These are phyloP conservation scores for Withania somnifera DNA, from an alignment of 305 asterid species.

Conservation along the genomic window DNA sequence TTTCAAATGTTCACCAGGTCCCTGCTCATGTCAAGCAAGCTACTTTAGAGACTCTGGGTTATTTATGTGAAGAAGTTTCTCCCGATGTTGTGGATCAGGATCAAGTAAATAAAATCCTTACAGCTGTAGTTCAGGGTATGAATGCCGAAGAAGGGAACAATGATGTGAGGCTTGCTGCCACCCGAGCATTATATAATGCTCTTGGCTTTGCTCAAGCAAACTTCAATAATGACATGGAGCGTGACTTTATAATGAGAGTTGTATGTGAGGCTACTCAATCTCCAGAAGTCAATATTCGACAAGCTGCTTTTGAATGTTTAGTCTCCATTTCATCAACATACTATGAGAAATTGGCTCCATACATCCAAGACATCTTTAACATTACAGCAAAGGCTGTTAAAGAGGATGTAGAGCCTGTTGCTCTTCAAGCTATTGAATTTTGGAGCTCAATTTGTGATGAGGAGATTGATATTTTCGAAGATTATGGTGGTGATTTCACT, in stretches of 20 bases:
- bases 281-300: constrained; percentile 73
- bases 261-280: constrained; percentile 85
- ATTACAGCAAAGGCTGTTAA: constrained; percentile 77
- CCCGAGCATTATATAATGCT: constrained; percentile 79
- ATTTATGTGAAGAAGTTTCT: constrained; percentile 86
- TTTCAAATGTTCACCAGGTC: constrained; percentile 72
- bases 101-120: constrained; percentile 77
- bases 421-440: constrained; percentile 90
- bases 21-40: constrained; percentile 87
- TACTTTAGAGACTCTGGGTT: constrained; percentile 79
- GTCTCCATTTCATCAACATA: constrained; percentile 81
- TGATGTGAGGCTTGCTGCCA: constrained; percentile 84
- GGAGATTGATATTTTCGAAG: constrained; percentile 85
- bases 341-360: constrained; percentile 73
- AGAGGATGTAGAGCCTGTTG: constrained; percentile 84
- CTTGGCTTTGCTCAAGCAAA: constrained; percentile 92
- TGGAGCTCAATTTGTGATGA: constrained; percentile 93
- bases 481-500: constrained; percentile 63
- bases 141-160: constrained; percentile 56
- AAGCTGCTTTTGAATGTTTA: constrained; percentile 85
- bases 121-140: constrained; percentile 95
- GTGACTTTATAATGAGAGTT: constrained; percentile 90
- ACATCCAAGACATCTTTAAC: constrained; percentile 69
- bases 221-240: constrained; percentile 80
- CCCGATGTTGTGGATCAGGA: constrained; percentile 77